These are phyloP conservation scores for Ustilago sp. DNA, from an alignment of 1,284 basidiomycete species.

Conservation along the genomic window DNA sequence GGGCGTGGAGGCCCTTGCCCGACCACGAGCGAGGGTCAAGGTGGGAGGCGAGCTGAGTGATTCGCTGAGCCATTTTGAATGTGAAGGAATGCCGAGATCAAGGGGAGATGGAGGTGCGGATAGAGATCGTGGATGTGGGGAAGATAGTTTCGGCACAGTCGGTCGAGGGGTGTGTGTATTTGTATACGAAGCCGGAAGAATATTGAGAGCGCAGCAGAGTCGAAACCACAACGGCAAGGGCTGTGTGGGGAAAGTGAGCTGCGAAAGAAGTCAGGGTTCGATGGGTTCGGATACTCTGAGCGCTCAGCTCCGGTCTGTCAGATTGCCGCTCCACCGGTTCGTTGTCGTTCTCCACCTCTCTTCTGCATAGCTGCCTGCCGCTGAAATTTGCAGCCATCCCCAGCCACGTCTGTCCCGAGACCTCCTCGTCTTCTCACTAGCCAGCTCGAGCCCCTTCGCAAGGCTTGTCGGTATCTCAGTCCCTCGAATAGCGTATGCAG, in stretches of 20 bases:
- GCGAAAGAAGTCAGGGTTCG: background rate
- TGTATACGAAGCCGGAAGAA: background rate
- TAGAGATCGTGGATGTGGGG: background rate
- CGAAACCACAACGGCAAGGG: background rate
- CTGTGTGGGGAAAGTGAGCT: slow-evolving; percentile 21
- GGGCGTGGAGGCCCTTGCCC: slow-evolving; percentile 57
- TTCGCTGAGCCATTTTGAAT: slow-evolving; percentile 51
- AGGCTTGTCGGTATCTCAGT: too few species aligned
- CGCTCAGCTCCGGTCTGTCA: slow-evolving; percentile 16
- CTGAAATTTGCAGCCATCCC: background rate
- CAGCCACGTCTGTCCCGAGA: background rate
- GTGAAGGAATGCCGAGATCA: background rate
- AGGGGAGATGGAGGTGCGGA: background rate
- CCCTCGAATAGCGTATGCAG: too few species aligned
- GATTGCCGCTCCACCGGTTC: slow-evolving; percentile 37
- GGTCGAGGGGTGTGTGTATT: background rate
- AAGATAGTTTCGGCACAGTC: background rate
- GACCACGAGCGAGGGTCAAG: slow-evolving; percentile 64
- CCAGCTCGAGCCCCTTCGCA: background rate
- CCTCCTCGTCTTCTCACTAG: background rate
- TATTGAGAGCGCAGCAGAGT: slow-evolving; percentile 1
- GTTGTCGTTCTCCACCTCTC: background rate
- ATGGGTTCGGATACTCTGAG: slow-evolving; percentile 4
- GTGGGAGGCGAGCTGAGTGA: slow-evolving; percentile 61
- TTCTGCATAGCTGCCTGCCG: background rate